These are phyloP conservation scores for Sphagnum magellanicum DNA, from an alignment of 228 moss, liverwort and hornwort genomes.

Conservation along the genomic window DNA sequence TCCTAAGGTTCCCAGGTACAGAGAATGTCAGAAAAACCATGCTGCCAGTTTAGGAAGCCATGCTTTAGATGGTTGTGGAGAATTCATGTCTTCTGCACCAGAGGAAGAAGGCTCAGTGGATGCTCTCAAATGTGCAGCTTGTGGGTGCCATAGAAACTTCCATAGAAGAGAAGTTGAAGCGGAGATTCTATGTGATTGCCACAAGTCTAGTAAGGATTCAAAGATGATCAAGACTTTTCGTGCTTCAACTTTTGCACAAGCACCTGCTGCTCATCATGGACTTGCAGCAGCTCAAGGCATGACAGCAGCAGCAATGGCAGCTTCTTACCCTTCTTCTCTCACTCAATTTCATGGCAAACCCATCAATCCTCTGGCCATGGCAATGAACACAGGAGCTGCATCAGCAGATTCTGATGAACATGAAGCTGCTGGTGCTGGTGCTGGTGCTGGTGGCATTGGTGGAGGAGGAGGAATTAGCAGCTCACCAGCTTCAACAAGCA, in stretches of 20 bases:
- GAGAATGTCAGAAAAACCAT: conserved; percentile 98
- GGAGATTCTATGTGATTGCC: conserved; percentile 82
- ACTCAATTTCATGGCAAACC: conserved; percentile 73
- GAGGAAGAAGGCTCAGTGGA: conserved; percentile 77
- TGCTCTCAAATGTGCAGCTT: conserved; percentile 95
- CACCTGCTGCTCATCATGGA: conserved; percentile 34
- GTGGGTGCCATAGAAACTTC: conserved; percentile 95
- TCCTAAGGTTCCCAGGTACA: conserved; percentile 62
- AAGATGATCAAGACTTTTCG: conserved; percentile 6
- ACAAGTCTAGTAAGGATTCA: conserved; percentile 58
- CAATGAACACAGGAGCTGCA: conserved; percentile 58
- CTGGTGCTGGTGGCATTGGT: too few species aligned
- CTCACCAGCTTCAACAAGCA: conserved; percentile 43
- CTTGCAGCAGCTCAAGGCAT: conserved; percentile 19
- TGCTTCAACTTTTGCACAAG: too few species aligned
- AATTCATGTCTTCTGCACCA: conserved; percentile 85
- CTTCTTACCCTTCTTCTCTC: conserved; percentile 11
- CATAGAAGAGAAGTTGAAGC: conserved; percentile 92
- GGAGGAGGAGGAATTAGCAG: conserved; percentile 56
- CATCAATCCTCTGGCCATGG: conserved; percentile 65
- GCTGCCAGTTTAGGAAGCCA: conserved; percentile 90
- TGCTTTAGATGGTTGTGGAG: conserved; percentile 97
- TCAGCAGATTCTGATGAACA: conserved; percentile 81
- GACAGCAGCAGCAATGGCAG: conserved; percentile 55
- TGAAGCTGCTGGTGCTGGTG: conserved; percentile 13